Percentiles rank a stretch among this genome's conserved stretches.
phyloP scores from a whole-genome alignment of 331 rosid species.

The Acacia pycnantha region DNA sequence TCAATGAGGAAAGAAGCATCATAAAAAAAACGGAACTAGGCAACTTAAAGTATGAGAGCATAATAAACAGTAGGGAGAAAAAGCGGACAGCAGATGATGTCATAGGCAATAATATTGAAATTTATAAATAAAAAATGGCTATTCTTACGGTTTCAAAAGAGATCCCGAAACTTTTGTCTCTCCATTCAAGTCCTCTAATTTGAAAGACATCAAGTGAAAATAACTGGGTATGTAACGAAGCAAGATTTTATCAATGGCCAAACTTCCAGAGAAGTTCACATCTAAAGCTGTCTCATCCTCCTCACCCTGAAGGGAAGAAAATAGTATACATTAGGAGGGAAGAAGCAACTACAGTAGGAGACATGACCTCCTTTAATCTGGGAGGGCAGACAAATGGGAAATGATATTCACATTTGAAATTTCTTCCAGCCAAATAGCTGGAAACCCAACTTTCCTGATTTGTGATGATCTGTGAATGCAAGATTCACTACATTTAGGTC shows the following conservation, averaged over 20 bases:
- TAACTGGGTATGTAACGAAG: conserved; percentile 72
- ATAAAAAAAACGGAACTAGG: conserved; percentile 20
- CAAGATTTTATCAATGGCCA: conserved; percentile 72
- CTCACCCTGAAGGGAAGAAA: conserved; percentile 66
- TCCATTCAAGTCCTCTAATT: conserved; percentile 76
- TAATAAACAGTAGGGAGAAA: neutral
- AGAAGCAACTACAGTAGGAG: neutral
- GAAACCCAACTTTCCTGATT: neutral
- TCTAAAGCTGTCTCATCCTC: conserved; percentile 88
- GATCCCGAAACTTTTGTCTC: conserved; percentile 87
- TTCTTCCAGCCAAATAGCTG: conserved; percentile 17
- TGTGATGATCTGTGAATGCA: neutral
- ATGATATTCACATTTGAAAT: conserved; percentile 2
- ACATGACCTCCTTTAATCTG: neutral
- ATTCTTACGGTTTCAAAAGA: conserved; percentile 82
- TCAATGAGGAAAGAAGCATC: neutral
- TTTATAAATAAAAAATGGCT: neutral
- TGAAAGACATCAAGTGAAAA: conserved; percentile 63
- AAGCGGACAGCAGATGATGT: conserved; percentile 27
- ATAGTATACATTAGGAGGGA: neutral
- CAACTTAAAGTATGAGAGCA: conserved; percentile 22
- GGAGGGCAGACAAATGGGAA: neutral
- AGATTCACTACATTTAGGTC: conserved; percentile 7
- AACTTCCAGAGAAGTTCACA: conserved; percentile 82
- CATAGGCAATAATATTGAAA: conserved; percentile 17